A percentile compares a stretch with the other conserved stretches of the same genome.
phyloP scores from a whole-genome alignment of 352 stramenopile species.

The Pythium folliculosum region DNA sequence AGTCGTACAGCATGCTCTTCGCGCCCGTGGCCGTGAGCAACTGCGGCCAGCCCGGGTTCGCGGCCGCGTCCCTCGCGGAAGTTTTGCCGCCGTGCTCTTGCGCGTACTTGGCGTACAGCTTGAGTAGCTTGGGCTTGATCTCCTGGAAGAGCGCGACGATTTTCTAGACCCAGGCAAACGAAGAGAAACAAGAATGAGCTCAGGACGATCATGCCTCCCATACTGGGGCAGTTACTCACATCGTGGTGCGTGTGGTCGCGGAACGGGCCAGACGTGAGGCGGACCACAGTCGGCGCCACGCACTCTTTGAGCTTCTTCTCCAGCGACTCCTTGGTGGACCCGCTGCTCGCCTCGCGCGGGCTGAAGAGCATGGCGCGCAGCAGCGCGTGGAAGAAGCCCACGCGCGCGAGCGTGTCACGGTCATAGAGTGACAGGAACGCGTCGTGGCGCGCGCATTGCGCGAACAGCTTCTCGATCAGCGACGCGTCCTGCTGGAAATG shows the following conservation, averaged over 20 bases:
- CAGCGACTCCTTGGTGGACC: conserved; percentile 32
- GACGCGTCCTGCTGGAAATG: conserved; percentile 40
- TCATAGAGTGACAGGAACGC: conserved; percentile 53
- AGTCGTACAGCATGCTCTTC: conserved; percentile 76
- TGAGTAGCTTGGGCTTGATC: conserved; percentile 70
- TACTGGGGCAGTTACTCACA: conserved; percentile 26
- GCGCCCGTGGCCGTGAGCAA: conserved; percentile 47
- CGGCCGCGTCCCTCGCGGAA: conserved; percentile 9
- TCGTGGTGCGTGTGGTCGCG: conserved; percentile 77
- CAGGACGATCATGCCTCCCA: background rate
- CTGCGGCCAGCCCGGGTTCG: conserved; percentile 38
- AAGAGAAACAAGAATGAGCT: background rate
- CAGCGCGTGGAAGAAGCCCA: conserved; percentile 71
- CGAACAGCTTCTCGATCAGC: conserved; percentile 42
- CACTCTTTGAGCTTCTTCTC: conserved; percentile 47
- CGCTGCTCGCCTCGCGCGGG: conserved; percentile 11
- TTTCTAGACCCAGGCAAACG: conserved; percentile 35
- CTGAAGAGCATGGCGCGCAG: conserved; percentile 51
- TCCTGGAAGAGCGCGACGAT: conserved; percentile 71
- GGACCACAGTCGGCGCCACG: conserved; percentile 51
- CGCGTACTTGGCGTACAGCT: conserved; percentile 72
- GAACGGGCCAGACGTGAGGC: conserved; percentile 69
- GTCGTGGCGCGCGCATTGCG: conserved; percentile 40
- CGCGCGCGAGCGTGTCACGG: conserved; percentile 56
- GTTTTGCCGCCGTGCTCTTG: conserved; percentile 31